Evolutionary conservation across 2,329 filamentous ascomycete species (phyloP).

Genomic region (Aureobasidium sp.): DNA sequence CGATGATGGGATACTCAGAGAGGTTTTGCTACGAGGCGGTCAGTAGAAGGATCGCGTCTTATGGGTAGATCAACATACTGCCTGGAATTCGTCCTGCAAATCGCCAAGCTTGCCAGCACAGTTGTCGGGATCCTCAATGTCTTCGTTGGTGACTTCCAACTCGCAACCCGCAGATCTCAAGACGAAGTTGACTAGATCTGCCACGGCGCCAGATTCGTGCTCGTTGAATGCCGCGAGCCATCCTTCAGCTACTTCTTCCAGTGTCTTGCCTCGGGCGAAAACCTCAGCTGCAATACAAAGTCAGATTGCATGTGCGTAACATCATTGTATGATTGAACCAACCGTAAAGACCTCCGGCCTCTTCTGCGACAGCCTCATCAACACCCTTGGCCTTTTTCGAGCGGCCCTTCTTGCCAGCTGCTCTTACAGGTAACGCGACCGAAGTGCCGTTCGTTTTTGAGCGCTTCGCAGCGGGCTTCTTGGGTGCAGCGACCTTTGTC

Average conservation of each 20-base stretch:
- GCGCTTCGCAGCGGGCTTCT: constrained; percentile 44
- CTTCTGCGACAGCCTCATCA: constrained; percentile 46
- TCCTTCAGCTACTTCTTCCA: constrained; percentile 50
- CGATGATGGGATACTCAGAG: constrained; percentile 85
- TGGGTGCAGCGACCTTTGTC: constrained; percentile 26
- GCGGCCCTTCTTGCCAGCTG: constrained; percentile 38
- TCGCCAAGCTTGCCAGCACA: constrained; percentile 71
- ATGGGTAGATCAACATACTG: constrained; percentile 44
- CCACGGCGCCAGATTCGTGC: constrained; percentile 48
- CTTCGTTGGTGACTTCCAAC: constrained; percentile 67
- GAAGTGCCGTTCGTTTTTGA: constrained; percentile 48
- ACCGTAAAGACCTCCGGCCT: constrained; percentile 53
- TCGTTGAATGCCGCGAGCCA: constrained; percentile 53
- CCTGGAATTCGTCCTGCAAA: constrained; percentile 81
- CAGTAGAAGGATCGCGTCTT: constrained; percentile 10
- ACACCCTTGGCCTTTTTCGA: constrained; percentile 46
- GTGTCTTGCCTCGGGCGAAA: constrained; percentile 48
- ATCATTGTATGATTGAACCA: constrained; percentile 18
- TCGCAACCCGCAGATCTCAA: constrained; percentile 70
- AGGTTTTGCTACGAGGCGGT: constrained; percentile 54
- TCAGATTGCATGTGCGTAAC: constrained; percentile 12
- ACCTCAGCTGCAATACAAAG: constrained; percentile 45
- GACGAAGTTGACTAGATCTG: constrained; percentile 56
- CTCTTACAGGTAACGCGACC: constrained; percentile 48
- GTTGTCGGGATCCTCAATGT: constrained; percentile 86